Conservation (phyloP, 2,329 filamentous ascomycete genomes). For the Beauveria pseudobassiana region DNA sequence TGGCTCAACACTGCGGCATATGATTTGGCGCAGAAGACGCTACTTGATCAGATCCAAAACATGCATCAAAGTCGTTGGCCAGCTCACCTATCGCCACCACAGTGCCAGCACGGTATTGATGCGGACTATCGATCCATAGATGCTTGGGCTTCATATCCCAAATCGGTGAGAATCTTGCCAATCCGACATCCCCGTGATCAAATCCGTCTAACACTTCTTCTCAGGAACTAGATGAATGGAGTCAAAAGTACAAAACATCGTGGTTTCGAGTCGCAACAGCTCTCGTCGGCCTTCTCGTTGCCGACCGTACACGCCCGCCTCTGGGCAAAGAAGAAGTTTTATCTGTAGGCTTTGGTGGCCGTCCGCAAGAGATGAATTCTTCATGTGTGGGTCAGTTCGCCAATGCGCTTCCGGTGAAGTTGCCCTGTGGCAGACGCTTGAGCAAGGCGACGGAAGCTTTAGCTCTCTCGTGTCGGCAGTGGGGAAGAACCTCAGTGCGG, state of each 20-base stretch:
- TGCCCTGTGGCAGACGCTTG: slow-evolving; percentile 12
- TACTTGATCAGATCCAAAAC: neutral
- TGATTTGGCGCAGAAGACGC: neutral
- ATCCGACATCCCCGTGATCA: fast-evolving
- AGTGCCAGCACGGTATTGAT: neutral
- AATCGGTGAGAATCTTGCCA: neutral
- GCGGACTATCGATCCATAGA: neutral
- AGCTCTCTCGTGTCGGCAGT: slow-evolving; percentile 11
- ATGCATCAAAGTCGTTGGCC: neutral
- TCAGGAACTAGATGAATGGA: slow-evolving; percentile 1
- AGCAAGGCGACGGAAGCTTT: slow-evolving; percentile 2
- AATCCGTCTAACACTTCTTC: neutral
- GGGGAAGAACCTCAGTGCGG: slow-evolving; percentile 13
- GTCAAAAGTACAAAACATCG: no score
- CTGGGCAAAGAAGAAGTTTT: slow-evolving; percentile 12
- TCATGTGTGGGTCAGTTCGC: slow-evolving; percentile 14
- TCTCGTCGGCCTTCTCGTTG: slow-evolving; percentile 10
- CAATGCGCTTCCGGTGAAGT: slow-evolving; percentile 13
- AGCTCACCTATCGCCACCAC: neutral
- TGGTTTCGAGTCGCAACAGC: slow-evolving; percentile 13
- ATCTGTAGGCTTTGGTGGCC: slow-evolving; percentile 8
- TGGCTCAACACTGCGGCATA: neutral
- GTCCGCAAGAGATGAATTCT: slow-evolving; percentile 1
- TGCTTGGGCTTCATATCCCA: neutral
- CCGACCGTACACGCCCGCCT: slow-evolving; percentile 8